Evolutionary conservation across 2,329 filamentous ascomycete genomes (phyloP).

Genomic region (Aspergillus ibericus): DNA sequence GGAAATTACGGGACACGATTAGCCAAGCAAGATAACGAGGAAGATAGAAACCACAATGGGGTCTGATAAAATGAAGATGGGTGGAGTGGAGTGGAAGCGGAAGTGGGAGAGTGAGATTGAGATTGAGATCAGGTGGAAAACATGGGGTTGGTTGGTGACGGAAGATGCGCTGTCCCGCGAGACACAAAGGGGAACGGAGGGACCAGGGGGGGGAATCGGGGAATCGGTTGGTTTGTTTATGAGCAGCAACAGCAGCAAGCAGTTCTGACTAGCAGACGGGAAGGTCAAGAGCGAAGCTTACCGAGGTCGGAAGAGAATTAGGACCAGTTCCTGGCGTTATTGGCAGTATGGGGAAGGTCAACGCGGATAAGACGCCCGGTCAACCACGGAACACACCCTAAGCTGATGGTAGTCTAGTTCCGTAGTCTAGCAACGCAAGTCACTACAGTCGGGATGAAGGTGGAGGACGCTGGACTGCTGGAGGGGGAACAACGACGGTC

Average conservation of each 20-base stretch:
- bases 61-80: not conserved
- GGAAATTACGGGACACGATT: slow-evolving; percentile 12
- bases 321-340: slow-evolving; percentile 2
- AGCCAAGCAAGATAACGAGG: slow-evolving; percentile 2
- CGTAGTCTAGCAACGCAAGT: not conserved
- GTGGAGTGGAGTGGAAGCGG: slow-evolving; percentile 10
- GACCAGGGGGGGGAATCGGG: slow-evolving; percentile 4
- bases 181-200: slow-evolving; percentile 7
- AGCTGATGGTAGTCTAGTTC: not conserved
- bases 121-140: slow-evolving; percentile 13
- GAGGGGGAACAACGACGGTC: not conserved
- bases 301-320: slow-evolving; percentile 17
- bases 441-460: not conserved
- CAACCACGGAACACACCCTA: not conserved
- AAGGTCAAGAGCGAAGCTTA: slow-evolving; percentile 11
- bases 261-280: not conserved
- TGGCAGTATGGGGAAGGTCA: not conserved
- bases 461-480: not conserved
- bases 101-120: slow-evolving; percentile 12
- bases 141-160: slow-evolving; percentile 15
- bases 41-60: not conserved
- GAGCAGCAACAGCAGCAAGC: not conserved
- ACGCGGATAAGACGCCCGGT: not conserved
- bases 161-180: slow-evolving; percentile 10
- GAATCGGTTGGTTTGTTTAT: slow-evolving; percentile 14